Conservation (phyloP, 768 basidiomycete genomes). For the Strobilomyces echinocephalus region DNA sequence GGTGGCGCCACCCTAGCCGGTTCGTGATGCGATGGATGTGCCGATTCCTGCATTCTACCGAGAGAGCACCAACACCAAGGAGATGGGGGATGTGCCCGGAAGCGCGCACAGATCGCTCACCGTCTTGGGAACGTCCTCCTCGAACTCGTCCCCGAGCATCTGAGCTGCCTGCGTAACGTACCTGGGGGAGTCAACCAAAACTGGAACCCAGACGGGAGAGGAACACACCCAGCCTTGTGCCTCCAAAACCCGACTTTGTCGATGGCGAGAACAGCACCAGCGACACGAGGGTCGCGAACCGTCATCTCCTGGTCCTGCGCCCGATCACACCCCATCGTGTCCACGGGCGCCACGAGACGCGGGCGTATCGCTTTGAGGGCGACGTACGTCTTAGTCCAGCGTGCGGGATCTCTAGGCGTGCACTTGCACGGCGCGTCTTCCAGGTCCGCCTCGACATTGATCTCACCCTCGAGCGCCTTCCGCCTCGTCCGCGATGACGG, state of each 20-base stretch:
- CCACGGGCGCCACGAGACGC: conserved; percentile 73
- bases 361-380: conserved; percentile 65
- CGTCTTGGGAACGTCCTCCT: conserved; percentile 79
- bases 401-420: conserved; percentile 57
- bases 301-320: conserved; percentile 58
- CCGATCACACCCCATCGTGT: conserved; percentile 84
- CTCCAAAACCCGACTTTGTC: too few relatives aligned
- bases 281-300: conserved; percentile 83
- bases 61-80: background rate
- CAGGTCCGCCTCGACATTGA: too few relatives aligned
- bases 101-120: conserved; percentile 84
- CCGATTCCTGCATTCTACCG: conserved; percentile 83
- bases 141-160: conserved; percentile 58
- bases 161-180: conserved; percentile 73
- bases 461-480: conserved; percentile 16
- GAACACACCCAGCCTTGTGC: too few relatives aligned
- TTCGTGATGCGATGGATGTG: conserved; percentile 94
- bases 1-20: conserved; percentile 86
- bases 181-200: conserved; percentile 30
- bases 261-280: conserved; percentile 84
- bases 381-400: conserved; percentile 74
- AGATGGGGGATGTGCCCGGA: conserved; percentile 51
- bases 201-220: too few relatives aligned
- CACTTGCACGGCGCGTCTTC: too few relatives aligned
- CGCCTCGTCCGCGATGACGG: background rate